Percentiles rank a stretch among this genome's conserved stretches.
Conservation (phyloP, 2,329 filamentous ascomycete genomes). For the Talaromyces funiculosus region DNA sequence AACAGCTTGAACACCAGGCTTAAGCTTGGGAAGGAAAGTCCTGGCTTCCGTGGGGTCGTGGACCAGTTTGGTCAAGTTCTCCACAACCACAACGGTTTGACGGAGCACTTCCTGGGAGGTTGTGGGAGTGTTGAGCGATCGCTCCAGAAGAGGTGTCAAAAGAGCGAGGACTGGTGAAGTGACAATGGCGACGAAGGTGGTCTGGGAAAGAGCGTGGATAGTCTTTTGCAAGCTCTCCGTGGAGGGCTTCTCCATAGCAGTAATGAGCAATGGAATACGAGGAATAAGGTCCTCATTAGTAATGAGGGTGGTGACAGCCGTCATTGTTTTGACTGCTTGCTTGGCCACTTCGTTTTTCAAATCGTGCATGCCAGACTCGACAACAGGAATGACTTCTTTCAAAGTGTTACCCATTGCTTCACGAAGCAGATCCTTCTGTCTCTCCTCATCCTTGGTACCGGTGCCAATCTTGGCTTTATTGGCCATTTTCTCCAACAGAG, state of each 20-base stretch:
- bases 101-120: conserved; percentile 92
- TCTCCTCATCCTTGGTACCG: conserved; percentile 77
- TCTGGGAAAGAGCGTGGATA: conserved; percentile 93
- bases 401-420: conserved; percentile 78
- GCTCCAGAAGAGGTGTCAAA: conserved; percentile 88
- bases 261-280: conserved; percentile 83
- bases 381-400: conserved; percentile 80
- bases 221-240: conserved; percentile 85
- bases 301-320: conserved; percentile 76
- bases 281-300: conserved; percentile 96
- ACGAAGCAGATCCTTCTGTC: conserved; percentile 81
- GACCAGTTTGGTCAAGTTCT: conserved; percentile 97
- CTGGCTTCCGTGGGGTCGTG: conserved; percentile 92
- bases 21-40: conserved; percentile 89
- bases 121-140: conserved; percentile 82
- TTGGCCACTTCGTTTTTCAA: conserved; percentile 80
- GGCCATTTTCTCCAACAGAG: conserved; percentile 85
- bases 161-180: conserved; percentile 93
- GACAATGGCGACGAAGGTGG: conserved; percentile 95
- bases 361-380: conserved; percentile 93
- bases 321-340: conserved; percentile 89
- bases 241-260: conserved; percentile 92
- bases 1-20: conserved; percentile 87
- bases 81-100: conserved; percentile 92
- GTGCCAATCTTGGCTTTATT: conserved; percentile 85